Conservation (phyloP, 352 stramenopile species). For the Phytophthora vignae region DNA sequence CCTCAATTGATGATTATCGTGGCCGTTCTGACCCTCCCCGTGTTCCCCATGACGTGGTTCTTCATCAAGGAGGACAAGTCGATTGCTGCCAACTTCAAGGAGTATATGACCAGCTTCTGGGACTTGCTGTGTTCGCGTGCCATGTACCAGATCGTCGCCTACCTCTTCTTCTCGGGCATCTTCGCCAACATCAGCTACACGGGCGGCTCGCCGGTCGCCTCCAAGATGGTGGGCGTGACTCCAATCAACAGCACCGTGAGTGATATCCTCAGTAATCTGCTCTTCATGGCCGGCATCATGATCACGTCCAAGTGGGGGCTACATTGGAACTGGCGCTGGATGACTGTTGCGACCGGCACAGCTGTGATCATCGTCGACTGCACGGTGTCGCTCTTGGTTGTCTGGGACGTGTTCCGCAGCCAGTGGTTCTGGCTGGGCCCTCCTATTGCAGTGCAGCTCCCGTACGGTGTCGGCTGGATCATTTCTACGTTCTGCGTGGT, state of each 20-base stretch:
- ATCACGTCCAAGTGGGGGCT: slow-evolving; percentile 42
- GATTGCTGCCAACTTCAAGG: slow-evolving; percentile 14
- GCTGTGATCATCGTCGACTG: slow-evolving; percentile 27
- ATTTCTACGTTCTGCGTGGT: slow-evolving; percentile 37
- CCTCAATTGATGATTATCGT: slow-evolving; percentile 53
- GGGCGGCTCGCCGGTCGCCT: slow-evolving; percentile 19
- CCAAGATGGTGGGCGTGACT: slow-evolving; percentile 34
- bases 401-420: slow-evolving; percentile 17
- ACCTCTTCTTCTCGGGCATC: slow-evolving; percentile 34
- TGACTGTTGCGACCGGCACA: slow-evolving; percentile 32
- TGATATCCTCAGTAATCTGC: slow-evolving; percentile 36
- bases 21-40: slow-evolving; percentile 14
- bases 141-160: slow-evolving; percentile 51
- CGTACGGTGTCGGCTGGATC: slow-evolving; percentile 33
- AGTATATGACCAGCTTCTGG: slow-evolving; percentile 37
- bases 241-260: slow-evolving; percentile 36
- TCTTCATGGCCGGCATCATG: slow-evolving; percentile 38
- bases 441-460: slow-evolving; percentile 22
- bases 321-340: slow-evolving; percentile 46
- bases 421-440: slow-evolving; percentile 23
- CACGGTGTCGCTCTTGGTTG: slow-evolving; percentile 2
- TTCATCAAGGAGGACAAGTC: slow-evolving; percentile 43
- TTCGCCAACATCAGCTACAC: slow-evolving; percentile 40
- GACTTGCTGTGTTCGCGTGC: slow-evolving; percentile 29
- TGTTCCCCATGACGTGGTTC: slow-evolving; percentile 40